Base-by-base conservation (phyloP, 2,329 filamentous ascomycete genomes). In the Sarocladium kiliense region DNA sequence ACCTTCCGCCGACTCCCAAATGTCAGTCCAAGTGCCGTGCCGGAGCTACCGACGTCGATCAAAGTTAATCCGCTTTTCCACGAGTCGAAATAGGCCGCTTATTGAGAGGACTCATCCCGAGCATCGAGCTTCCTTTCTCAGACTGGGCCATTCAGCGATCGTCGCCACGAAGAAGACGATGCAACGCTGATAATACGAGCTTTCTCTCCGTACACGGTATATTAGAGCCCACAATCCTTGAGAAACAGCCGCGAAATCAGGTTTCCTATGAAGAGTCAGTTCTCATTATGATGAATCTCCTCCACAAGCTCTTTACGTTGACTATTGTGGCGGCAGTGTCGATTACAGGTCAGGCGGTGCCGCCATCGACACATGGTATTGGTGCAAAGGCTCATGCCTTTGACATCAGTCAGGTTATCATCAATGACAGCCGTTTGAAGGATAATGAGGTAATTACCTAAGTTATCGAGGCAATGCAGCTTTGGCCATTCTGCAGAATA, bases 371-470 rank as follows among this genome's bases (percentile, higher is more conserved):
- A 11, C 27, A 37, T 7, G 49, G 32, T 30, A 47, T 44, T 30
- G 37, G n/a, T 21, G 37, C 16, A 5, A 54, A 54, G 37, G 53
- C 53, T 9, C 36, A 18, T 30, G 23, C 18, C 23, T 58, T 58
- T 26, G 41, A 54, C 34, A 34, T 58, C 18, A 55, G 47, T 26
- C 32, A 55, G 25, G 37, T 58, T 16, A 18, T 26, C 16, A 55
- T 58, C 36, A 26, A 34, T 14, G 36, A 45, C 37, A 27, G 54
- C 18, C 55, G 57, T 10, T 54, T 55, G 55, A 30, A 53, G 55
- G 55, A 54, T 21, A 58, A 58, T 37, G 49, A 53, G 49, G 49
- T 37, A 23, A 36, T 27, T n/a, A n/a, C n/a, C 3, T 10, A 18
- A 9, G 7, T 49, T 7, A 45, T 19, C 41, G 41, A 39, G 7